phyloP scores from a whole-genome alignment of 331 rosid species.

The Arachis monticola region DNA sequence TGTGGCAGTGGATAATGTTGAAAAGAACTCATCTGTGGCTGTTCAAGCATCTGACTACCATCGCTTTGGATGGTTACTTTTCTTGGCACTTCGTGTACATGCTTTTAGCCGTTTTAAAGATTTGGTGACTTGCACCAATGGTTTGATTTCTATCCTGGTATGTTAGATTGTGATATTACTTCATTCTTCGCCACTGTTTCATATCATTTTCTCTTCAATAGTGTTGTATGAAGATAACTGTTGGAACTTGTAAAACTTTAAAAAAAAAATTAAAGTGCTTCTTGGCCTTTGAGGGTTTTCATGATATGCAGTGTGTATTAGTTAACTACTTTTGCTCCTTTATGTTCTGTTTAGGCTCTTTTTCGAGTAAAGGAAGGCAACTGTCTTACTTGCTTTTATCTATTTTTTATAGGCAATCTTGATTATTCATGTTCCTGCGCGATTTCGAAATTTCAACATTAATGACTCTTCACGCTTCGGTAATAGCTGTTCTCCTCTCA shows the following conservation, averaged over 20 bases:
- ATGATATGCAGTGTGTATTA: conserved; percentile 6
- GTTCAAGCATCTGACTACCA: conserved; percentile 70
- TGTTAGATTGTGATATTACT: conserved; percentile 37
- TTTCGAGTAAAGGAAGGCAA: not conserved
- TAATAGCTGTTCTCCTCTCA: conserved; percentile 39
- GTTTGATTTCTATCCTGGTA: conserved; percentile 88
- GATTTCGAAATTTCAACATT: conserved; percentile 67
- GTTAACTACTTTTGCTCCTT: conserved; percentile 4
- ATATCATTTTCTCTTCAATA: not conserved
- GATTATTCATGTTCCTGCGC: conserved; percentile 78
- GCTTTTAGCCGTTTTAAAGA: conserved; percentile 83
- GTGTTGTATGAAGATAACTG: conserved; percentile 12
- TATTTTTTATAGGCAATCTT: conserved; percentile 75
- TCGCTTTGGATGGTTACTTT: conserved; percentile 93
- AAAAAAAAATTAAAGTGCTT: not conserved
- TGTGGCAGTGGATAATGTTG: conserved; percentile 56
- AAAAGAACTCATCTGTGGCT: conserved; percentile 47
- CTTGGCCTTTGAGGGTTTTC: conserved; percentile 7
- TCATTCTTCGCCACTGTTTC: not conserved
- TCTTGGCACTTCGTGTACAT: conserved; percentile 89
- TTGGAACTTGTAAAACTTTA: conserved; percentile 1
- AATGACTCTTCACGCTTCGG: conserved; percentile 75
- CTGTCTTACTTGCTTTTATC: conserved; percentile 36
- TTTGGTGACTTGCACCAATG: conserved; percentile 84
- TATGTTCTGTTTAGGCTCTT: not conserved